These are phyloP conservation scores for Poteriospumella lacustris DNA, from an alignment of 108 stramenopile genomes.

Conservation along the genomic window DNA sequence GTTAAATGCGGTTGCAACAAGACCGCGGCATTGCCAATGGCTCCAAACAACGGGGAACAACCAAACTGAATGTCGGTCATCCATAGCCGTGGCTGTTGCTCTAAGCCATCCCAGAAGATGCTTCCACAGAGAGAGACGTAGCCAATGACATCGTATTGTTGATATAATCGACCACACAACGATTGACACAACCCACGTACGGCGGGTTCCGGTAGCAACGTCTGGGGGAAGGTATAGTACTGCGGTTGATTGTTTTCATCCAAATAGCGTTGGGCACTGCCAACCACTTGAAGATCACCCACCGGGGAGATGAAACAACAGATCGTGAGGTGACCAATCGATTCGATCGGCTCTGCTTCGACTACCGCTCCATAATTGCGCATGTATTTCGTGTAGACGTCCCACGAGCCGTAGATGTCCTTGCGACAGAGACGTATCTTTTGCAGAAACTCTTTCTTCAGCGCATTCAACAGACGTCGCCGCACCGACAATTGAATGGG, in stretches of 20 bases:
- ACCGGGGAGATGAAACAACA: conserved; percentile 35
- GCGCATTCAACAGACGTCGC: conserved; percentile 35
- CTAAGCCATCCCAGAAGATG: conserved; percentile 21
- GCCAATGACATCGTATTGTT: conserved; percentile 34
- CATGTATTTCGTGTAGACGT: conserved; percentile 28
- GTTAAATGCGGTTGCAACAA: background rate
- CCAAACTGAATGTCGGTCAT: conserved; percentile 44
- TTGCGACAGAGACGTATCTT: background rate
- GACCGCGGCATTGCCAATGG: background rate
- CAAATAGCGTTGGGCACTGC: conserved; percentile 20
- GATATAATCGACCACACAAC: conserved; percentile 24
- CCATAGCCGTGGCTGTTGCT: conserved; percentile 31
- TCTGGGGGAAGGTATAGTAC: conserved; percentile 39
- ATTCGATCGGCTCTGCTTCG: conserved; percentile 42
- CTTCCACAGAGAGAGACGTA: conserved; percentile 37
- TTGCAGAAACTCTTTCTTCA: conserved; percentile 24
- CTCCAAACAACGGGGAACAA: background rate
- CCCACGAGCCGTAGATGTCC: conserved; percentile 32
- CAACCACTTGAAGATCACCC: conserved; percentile 6
- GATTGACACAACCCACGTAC: conserved; percentile 37
- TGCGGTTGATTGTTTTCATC: conserved; percentile 29
- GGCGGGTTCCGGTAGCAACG: conserved; percentile 32
- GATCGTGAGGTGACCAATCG: conserved; percentile 23
- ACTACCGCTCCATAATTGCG: conserved; percentile 43
- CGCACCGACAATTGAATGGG: conserved; percentile 48